A percentile compares a stretch with the other conserved stretches of the same genome.
Evolutionary conservation across 208 protist genomes (phyloP).

Genomic region (Crithidia brevicula): DNA sequence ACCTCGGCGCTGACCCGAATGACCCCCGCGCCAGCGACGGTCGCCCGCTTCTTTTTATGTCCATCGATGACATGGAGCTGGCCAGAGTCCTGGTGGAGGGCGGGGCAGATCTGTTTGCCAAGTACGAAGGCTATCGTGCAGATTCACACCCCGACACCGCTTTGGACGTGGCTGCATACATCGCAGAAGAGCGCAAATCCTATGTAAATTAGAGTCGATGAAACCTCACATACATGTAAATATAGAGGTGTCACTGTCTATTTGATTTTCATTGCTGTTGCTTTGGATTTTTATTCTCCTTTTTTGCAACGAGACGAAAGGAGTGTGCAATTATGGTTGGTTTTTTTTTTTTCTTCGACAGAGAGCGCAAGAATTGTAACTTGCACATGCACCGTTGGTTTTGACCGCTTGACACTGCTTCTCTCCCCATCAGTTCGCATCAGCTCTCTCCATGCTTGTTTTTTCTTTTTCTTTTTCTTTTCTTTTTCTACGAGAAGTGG

Average conservation of each 20-base stretch:
- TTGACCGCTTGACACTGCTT: no score
- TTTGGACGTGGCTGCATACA: slow-evolving; percentile 61
- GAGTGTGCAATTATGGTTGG: no score
- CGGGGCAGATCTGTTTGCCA: slow-evolving; percentile 73
- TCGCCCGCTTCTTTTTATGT: slow-evolving; percentile 87
- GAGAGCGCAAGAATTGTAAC: no score
- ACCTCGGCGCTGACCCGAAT: slow-evolving; percentile 80
- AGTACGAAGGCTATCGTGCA: slow-evolving; percentile 73
- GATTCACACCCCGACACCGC: slow-evolving; percentile 83
- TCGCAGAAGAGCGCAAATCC: slow-evolving; percentile 31
- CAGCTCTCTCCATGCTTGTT: not conserved
- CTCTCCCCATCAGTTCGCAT: no score
- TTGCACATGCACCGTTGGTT: no score
- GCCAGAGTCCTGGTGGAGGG: slow-evolving; percentile 69
- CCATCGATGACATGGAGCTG: slow-evolving; percentile 71
- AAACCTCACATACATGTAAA: no score
- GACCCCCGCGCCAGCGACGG: slow-evolving; percentile 63
- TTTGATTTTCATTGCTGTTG: no score
- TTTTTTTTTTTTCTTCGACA: no score
- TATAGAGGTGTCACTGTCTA: no score
- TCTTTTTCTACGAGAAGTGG: not conserved
- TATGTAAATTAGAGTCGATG: slow-evolving; percentile 43
- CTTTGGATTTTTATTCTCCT: no score
- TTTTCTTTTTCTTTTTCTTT: slow-evolving; percentile 9
- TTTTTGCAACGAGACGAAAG: no score